Conservation (phyloP, 176 grass and related monocot genomes). For the Carex littledalei region DNA sequence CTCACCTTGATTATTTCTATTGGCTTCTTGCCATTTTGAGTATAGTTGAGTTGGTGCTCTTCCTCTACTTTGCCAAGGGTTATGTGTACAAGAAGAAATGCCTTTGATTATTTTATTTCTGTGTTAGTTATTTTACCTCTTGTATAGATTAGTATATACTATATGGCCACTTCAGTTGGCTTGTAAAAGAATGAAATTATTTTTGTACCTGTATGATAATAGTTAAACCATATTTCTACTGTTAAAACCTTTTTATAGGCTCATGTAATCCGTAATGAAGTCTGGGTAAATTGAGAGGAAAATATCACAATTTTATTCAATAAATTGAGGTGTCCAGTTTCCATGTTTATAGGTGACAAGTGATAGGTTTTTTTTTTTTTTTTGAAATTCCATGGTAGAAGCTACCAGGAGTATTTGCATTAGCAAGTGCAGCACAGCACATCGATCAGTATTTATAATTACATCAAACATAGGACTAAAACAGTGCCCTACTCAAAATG, state of each 20-base stretch:
- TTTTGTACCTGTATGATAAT: background rate
- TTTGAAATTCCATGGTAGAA: too few relatives aligned
- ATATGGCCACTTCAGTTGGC: background rate
- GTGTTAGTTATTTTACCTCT: background rate
- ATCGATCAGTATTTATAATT: too few relatives aligned
- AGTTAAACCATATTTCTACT: background rate
- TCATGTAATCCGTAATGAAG: too few relatives aligned
- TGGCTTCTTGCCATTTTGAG: conserved; percentile 43
- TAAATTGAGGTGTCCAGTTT: too few relatives aligned
- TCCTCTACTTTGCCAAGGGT: background rate
- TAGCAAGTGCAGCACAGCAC: too few relatives aligned
- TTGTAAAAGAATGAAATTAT: background rate
- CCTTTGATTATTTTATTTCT: background rate
- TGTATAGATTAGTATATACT: background rate
- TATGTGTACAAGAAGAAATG: conserved; percentile 31
- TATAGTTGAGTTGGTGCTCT: conserved; percentile 30
- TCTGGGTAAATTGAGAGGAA: background rate
- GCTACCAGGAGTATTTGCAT: too few relatives aligned
- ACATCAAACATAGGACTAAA: too few relatives aligned
- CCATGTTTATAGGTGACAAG: too few relatives aligned
- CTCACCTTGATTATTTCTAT: conserved; percentile 69
- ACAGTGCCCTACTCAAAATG: too few relatives aligned
- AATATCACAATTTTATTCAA: background rate
- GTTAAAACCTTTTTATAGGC: background rate
- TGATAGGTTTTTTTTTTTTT: too few relatives aligned